Conservation (phyloP, 768 basidiomycete genomes). For the Amyloporia xantha region DNA sequence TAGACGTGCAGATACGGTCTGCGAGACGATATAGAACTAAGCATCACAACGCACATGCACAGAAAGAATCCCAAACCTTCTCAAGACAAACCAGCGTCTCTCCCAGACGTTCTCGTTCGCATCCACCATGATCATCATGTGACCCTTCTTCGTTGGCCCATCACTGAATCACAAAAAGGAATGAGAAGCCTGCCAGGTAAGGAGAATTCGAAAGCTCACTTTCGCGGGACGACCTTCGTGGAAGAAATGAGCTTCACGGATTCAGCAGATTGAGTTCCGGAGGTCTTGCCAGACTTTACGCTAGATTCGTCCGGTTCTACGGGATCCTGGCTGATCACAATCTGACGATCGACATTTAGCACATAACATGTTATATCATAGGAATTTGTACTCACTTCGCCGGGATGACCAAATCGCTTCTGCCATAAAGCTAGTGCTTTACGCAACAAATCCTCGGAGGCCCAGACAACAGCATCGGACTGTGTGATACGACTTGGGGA, state of each 20-base stretch:
- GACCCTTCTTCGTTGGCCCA: slow-evolving; percentile 77
- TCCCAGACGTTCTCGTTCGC: slow-evolving; percentile 79
- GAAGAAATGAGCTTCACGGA: slow-evolving; percentile 63
- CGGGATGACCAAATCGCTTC: slow-evolving; percentile 67
- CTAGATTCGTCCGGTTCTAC: slow-evolving; percentile 45
- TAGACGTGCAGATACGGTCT: slow-evolving; percentile 92
- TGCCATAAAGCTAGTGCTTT: slow-evolving; percentile 79
- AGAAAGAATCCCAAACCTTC: slow-evolving; percentile 48
- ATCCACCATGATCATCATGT: slow-evolving; percentile 73
- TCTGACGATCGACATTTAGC: slow-evolving; percentile 35
- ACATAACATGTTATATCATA: background rate
- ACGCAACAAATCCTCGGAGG: slow-evolving; percentile 54
- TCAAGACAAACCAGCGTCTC: slow-evolving; percentile 79
- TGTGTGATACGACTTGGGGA: slow-evolving; percentile 40
- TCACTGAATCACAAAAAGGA: slow-evolving; percentile 45
- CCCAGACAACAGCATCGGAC: slow-evolving; percentile 56
- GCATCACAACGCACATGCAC: too few relatives aligned
- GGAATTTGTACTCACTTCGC: slow-evolving; percentile 51
- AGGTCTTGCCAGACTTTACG: slow-evolving; percentile 23
- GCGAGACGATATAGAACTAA: too few relatives aligned
- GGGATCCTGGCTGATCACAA: slow-evolving; percentile 70
- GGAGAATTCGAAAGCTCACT: slow-evolving; percentile 36
- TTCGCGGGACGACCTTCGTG: slow-evolving; percentile 66
- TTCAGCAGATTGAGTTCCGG: slow-evolving; percentile 37
- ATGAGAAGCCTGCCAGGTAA: background rate